A percentile compares a stretch with the other conserved stretches of the same genome.
Conservation (phyloP, 441 rosid genomes). For the Eutrema salsugineum region DNA sequence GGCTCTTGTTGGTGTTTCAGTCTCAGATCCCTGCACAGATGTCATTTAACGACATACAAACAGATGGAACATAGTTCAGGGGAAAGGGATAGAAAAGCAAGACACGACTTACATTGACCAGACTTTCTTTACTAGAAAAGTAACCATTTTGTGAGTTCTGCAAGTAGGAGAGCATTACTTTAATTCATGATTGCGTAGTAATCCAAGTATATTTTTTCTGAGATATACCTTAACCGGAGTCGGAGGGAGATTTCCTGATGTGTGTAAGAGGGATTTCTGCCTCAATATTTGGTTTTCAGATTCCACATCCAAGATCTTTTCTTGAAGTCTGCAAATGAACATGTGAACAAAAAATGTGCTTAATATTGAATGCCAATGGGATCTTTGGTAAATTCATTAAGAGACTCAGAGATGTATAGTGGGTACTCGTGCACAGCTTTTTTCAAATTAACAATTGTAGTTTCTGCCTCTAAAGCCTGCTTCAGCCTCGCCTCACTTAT, state of each 20-base stretch:
- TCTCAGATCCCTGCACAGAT: constrained; percentile 54
- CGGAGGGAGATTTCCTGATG: constrained; percentile 56
- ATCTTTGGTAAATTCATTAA: not conserved
- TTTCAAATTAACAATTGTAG: constrained; percentile 69
- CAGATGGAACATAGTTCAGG: constrained; percentile 4
- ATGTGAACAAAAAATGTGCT: not conserved
- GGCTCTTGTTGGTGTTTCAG: constrained; percentile 44
- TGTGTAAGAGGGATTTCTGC: constrained; percentile 53
- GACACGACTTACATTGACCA: constrained; percentile 19
- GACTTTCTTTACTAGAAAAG: constrained; percentile 22
- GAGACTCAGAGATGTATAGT: constrained; percentile 14
- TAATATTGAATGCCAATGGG: constrained; percentile 1
- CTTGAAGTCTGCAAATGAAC: constrained; percentile 59
- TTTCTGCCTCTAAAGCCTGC: constrained; percentile 82
- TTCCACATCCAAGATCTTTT: constrained; percentile 76
- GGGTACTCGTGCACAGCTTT: constrained; percentile 74
- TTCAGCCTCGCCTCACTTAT: constrained; percentile 74
- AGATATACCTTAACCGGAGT: constrained; percentile 44
- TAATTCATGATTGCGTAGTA: not conserved
- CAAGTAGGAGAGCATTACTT: constrained; percentile 27
- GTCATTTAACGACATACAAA: constrained; percentile 3
- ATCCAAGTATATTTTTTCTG: not conserved
- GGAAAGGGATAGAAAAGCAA: constrained; percentile 5
- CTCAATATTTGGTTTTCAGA: constrained; percentile 67
- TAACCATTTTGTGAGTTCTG: constrained; percentile 69